Evolutionary conservation across 768 basidiomycete genomes (phyloP), one percentile per base, ranked within the genome.

Genomic region (Tylopilus intermedius): DNA sequence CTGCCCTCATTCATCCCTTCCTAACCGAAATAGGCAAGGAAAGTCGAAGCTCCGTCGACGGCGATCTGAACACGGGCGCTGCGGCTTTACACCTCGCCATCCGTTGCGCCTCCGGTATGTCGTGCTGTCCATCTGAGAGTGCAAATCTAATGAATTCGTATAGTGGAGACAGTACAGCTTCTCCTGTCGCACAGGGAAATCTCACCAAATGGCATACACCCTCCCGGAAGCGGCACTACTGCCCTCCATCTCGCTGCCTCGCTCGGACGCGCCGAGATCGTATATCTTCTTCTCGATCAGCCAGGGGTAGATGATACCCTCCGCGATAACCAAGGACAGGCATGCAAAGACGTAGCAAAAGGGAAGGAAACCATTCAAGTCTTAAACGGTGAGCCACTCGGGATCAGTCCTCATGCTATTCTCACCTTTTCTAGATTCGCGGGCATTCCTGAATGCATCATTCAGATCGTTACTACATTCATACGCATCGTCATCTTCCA

Each of bases 51-150:
- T 77, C 79, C 21, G 50, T 63, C 0, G 80, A 79, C 18, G 71
- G 67, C 13, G 75, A 78, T 14, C 53, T 82, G 0, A 84, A 90
- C 62, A 78, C 83, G 1, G 86, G 81, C 11, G 85, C 88, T 5
- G 84, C 87, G 3, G 86, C 87, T 0, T 71, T 92, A 7, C 89
- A 92, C 67, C 79, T 92, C 2, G 89, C 88, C 10, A 81, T 92
- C n/a, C 79, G 87, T 40, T 91, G 90, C 66, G 88, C 80, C 53
- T 83, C 84, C 9, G 77, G 87, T 88, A 59, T 22, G 82, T 71
- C n/a, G 7, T 47, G 14, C 39, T 7, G n/a, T 44, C 8, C 32
- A 14, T n/a, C n/a, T 32, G 33, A 29, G 2, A 5, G 18, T 14
- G 15, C 37, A 48, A 43, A 45, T 45, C 56, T 40, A 21, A 58